Evolutionary conservation across 257 asterid genomes (phyloP).

Genomic region (Ajuga chamaepitys): DNA sequence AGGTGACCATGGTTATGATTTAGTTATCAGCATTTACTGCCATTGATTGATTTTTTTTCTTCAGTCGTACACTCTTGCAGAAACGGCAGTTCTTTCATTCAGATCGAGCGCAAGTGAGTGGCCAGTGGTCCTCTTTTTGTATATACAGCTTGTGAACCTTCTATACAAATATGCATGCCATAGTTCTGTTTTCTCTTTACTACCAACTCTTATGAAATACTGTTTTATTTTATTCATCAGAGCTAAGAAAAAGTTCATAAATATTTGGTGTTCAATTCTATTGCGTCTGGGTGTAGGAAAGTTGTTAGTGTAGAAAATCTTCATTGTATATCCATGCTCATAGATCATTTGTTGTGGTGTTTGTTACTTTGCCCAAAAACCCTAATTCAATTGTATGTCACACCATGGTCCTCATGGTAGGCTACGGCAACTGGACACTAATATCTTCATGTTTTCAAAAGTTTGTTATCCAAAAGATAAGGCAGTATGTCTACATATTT

Average conservation of each 20-base stretch:
- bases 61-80: slow-evolving; percentile 88
- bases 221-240: slow-evolving; percentile 1
- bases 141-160: neutral
- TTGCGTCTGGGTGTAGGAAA: too few species aligned
- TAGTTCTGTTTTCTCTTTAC: neutral
- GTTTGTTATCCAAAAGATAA: slow-evolving; percentile 4
- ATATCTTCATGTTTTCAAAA: slow-evolving; percentile 8
- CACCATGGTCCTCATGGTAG: neutral
- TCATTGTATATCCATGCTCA: too few species aligned
- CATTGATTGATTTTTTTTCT: neutral
- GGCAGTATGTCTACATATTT: neutral
- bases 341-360: neutral
- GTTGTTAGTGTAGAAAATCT: too few species aligned
- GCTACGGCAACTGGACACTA: neutral
- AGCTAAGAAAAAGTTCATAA: slow-evolving; percentile 3
- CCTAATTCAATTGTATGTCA: neutral
- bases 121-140: neutral
- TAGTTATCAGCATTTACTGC: slow-evolving; percentile 1
- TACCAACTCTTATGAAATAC: neutral
- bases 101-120: slow-evolving; percentile 93
- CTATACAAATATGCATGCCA: neutral
- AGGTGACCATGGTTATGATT: slow-evolving; percentile 1
- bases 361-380: neutral
- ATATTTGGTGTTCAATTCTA: too few species aligned
- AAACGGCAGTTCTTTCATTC: slow-evolving; percentile 98